Evolutionary conservation across 176 grass and related monocot species (phyloP).

Genomic region (Alloteropsis semialata): DNA sequence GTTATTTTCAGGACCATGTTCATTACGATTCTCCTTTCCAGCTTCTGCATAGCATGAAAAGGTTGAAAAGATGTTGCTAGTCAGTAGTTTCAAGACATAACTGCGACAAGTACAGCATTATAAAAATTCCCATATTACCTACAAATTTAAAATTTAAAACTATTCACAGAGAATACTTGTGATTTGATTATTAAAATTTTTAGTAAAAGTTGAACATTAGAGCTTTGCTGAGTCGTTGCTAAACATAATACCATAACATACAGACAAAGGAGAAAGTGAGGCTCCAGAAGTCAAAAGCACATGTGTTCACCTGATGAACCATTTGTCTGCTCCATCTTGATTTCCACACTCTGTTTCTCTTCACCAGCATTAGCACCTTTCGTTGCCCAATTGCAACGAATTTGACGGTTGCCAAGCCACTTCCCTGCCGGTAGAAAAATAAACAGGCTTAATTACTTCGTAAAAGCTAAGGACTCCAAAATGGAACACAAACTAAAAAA

Average conservation of each 20-base stretch:
- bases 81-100: neutral
- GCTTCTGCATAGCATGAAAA: conserved; percentile 42
- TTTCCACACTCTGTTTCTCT: conserved; percentile 75
- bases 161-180: neutral
- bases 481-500: neutral
- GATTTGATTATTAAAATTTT: neutral
- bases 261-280: neutral
- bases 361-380: conserved; percentile 84
- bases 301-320: conserved; percentile 59
- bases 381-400: conserved; percentile 95
- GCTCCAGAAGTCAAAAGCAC: neutral
- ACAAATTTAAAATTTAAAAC: neutral
- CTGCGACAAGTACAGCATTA: neutral
- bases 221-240: neutral
- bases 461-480: conserved; percentile 4
- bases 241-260: neutral
- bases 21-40: conserved; percentile 59
- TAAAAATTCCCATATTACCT: neutral
- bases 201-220: neutral
- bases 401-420: conserved; percentile 93
- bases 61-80: neutral
- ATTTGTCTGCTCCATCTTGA: conserved; percentile 70
- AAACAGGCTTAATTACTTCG: neutral
- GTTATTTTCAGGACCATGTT: conserved; percentile 89
- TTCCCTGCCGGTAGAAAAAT: conserved; percentile 51